Conservation (phyloP, 2,329 filamentous ascomycete genomes). For the Paecilomyces dactylethromorphus region DNA sequence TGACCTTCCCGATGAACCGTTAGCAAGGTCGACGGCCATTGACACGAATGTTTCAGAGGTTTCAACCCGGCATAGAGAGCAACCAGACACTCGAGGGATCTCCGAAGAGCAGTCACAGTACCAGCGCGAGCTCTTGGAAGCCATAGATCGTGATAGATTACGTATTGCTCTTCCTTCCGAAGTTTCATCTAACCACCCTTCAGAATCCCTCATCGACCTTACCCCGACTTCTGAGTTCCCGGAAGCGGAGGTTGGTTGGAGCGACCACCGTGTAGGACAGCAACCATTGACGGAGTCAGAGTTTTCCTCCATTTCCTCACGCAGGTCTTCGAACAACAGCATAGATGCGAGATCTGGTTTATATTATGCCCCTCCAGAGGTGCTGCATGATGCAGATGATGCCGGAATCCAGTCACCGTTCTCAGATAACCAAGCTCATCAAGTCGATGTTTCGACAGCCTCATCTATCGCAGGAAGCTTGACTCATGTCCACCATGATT, state of each 20-base stretch:
- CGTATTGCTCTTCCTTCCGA: slow-evolving; percentile 24
- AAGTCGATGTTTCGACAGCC: slow-evolving; percentile 21
- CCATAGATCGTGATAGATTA: slow-evolving; percentile 14
- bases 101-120: slow-evolving; percentile 7
- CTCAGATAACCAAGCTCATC: slow-evolving; percentile 12
- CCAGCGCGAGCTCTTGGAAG: slow-evolving; percentile 11
- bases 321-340: slow-evolving; percentile 24
- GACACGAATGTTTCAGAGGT: slow-evolving; percentile 20
- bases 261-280: slow-evolving; percentile 7
- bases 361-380: slow-evolving; percentile 26
- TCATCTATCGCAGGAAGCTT: slow-evolving; percentile 31
- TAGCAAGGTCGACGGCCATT: slow-evolving; percentile 32
- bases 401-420: slow-evolving; percentile 15
- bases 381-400: slow-evolving; percentile 11
- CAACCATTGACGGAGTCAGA: slow-evolving; percentile 13
- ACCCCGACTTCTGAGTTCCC: slow-evolving; percentile 41
- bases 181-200: slow-evolving; percentile 31
- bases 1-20: slow-evolving; percentile 6
- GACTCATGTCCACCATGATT: slow-evolving; percentile 29
- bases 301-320: slow-evolving; percentile 17
- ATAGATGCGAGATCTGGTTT: slow-evolving; percentile 22
- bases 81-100: slow-evolving; percentile 7
- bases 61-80: slow-evolving; percentile 17
- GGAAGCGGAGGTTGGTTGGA: slow-evolving; percentile 16
- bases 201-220: slow-evolving; percentile 37